Percentiles rank a stretch among this genome's conserved stretches.
Evolutionary conservation across 106 monocot genomes (phyloP).

Genomic region (Platanthera guangdongensis): DNA sequence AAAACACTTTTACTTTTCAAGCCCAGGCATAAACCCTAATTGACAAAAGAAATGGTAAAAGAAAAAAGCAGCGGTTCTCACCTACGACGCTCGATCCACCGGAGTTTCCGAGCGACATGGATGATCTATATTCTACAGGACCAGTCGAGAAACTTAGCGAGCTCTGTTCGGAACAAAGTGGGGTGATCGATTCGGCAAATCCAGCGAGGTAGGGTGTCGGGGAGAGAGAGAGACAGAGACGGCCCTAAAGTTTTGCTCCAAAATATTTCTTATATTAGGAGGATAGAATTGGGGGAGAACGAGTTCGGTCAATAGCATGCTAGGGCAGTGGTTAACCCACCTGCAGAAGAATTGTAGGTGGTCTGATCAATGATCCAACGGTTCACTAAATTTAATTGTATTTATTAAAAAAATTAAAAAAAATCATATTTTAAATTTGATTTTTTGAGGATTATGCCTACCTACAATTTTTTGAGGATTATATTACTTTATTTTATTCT

Average conservation of each 20-base stretch:
- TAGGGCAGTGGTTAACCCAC: no score
- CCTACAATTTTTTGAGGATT: no score
- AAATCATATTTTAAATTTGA: no score
- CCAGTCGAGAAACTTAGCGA: not conserved
- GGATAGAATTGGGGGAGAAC: no score
- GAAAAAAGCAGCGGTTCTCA: not conserved
- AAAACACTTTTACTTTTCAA: not conserved
- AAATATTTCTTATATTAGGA: no score
- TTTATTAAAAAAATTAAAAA: no score
- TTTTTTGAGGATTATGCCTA: no score
- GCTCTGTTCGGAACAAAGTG: not conserved
- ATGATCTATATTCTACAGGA: not conserved
- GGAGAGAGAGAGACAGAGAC: not conserved
- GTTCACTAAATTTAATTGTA: no score
- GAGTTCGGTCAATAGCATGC: no score
- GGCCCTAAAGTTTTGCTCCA: not conserved
- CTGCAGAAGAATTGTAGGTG: no score
- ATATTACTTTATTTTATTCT: no score
- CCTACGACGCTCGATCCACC: conserved; percentile 18
- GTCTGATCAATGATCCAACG: no score
- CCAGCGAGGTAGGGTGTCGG: not conserved
- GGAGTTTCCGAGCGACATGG: conserved; percentile 16
- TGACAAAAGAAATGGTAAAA: not conserved
- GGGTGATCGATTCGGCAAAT: not conserved
- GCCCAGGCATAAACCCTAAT: not conserved